Conservation (phyloP, 2,329 filamentous ascomycete genomes). For the Paracamarosporium sp. region DNA sequence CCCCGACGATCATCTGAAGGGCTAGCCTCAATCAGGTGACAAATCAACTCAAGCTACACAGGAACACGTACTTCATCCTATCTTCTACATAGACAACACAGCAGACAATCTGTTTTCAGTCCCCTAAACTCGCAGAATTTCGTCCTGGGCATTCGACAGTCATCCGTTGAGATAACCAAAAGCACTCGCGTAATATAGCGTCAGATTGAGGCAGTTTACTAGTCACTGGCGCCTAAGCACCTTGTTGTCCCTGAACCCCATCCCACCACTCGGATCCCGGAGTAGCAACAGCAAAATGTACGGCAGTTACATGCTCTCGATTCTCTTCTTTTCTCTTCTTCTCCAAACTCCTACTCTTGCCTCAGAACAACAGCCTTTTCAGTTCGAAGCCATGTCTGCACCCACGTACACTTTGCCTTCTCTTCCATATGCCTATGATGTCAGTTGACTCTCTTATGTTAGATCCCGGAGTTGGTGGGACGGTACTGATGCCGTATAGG, state of each 20-base stretch:
- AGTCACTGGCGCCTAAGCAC: constrained; percentile 26
- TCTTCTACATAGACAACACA: too few relatives aligned
- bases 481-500: constrained; percentile 53
- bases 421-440: constrained; percentile 74
- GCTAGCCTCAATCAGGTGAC: background rate
- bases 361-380: constrained; percentile 42
- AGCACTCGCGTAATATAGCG: constrained; percentile 16
- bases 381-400: constrained; percentile 45
- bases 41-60: background rate
- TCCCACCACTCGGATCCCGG: constrained; percentile 9
- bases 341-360: constrained; percentile 20
- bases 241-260: constrained; percentile 34
- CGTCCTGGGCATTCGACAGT: too few relatives aligned
- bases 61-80: background rate
- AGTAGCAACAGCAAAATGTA: constrained; percentile 27
- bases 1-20: too few relatives aligned
- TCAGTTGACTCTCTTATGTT: constrained; percentile 50
- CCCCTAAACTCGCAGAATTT: too few relatives aligned
- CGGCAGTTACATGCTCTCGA: constrained; percentile 19
- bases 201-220: constrained; percentile 38
- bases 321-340: constrained; percentile 23
- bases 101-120: too few relatives aligned
- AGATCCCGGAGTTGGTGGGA: background rate
- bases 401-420: constrained; percentile 66
- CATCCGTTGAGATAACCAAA: background rate